A percentile compares a stretch with the other conserved stretches of the same genome.
Evolutionary conservation across 2,329 filamentous ascomycete genomes (phyloP).

Genomic region (Emergomyces pasteurianus): DNA sequence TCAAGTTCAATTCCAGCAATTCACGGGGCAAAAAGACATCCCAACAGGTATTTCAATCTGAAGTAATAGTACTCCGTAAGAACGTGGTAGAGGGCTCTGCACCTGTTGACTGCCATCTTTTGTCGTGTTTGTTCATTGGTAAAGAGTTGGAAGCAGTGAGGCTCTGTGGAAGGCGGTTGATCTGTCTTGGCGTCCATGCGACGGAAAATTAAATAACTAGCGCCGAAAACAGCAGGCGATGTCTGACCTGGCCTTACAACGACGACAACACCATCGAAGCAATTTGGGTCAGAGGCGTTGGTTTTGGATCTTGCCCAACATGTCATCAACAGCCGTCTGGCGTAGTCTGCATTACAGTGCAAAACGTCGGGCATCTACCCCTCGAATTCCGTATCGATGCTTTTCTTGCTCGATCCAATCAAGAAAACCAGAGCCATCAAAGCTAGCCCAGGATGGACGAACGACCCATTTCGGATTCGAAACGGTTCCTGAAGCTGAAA

Average conservation of each 20-base stretch:
- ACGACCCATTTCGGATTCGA: conserved; percentile 88
- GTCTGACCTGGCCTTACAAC: too few species aligned
- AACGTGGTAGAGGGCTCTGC: too few species aligned
- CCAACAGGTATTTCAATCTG: neutral
- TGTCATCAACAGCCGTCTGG: conserved; percentile 23
- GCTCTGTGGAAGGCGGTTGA: neutral
- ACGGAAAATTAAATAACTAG: neutral
- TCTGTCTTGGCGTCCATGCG: neutral
- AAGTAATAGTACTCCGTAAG: neutral
- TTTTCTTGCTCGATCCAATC: conserved; percentile 38
- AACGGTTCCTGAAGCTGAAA: conserved; percentile 69
- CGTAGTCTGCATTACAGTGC: conserved; percentile 25
- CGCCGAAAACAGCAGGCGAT: neutral
- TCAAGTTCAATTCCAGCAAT: neutral
- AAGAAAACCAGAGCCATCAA: conserved; percentile 27
- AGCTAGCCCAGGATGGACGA: conserved; percentile 35
- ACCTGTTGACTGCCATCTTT: too few species aligned
- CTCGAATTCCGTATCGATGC: conserved; percentile 32
- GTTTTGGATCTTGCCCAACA: neutral
- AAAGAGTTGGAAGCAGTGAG: neutral
- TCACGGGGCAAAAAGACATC: neutral
- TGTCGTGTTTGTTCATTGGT: neutral
- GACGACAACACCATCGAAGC: neutral
- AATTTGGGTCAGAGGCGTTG: neutral
- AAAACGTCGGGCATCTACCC: conserved; percentile 17